A percentile compares a stretch with the other conserved stretches of the same genome.
phyloP scores from a whole-genome alignment of 352 stramenopile genomes.

The Plasmopara muralis region DNA sequence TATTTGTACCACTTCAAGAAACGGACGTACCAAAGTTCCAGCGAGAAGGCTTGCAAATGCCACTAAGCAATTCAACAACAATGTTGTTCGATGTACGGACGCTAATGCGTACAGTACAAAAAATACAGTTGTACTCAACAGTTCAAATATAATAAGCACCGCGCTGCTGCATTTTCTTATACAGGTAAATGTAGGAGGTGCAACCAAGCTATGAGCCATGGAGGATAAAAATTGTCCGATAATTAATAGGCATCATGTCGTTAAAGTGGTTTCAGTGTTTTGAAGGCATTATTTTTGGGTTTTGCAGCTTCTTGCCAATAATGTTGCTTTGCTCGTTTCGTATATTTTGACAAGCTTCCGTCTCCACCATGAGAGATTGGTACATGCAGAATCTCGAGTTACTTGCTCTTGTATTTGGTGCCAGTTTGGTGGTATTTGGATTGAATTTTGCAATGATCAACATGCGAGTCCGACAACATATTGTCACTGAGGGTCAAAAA shows the following conservation, averaged over 20 bases:
- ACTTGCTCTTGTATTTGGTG: conserved; percentile 10
- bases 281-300: conserved; percentile 21
- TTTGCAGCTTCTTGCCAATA: conserved; percentile 8
- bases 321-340: background rate
- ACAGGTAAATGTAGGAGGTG: conserved; percentile 37
- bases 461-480: too few relatives aligned
- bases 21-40: conserved; percentile 38
- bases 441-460: too few relatives aligned
- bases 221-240: background rate
- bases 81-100: conserved; percentile 26
- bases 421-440: too few relatives aligned
- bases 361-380: conserved; percentile 39
- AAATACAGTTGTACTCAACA: conserved; percentile 26
- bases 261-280: conserved; percentile 12
- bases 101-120: conserved; percentile 39
- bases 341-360: background rate
- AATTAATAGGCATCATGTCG: conserved; percentile 6
- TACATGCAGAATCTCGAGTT: conserved; percentile 31
- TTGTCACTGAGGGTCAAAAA: too few relatives aligned
- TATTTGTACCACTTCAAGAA: background rate
- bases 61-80: conserved; percentile 34
- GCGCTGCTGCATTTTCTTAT: conserved; percentile 38
- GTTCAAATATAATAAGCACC: conserved; percentile 34
- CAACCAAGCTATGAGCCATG: conserved; percentile 21
- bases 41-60: conserved; percentile 32